Evolutionary conservation across 2,329 filamentous ascomycete genomes (phyloP).

Genomic region (Paraphaeosphaeria minitans): DNA sequence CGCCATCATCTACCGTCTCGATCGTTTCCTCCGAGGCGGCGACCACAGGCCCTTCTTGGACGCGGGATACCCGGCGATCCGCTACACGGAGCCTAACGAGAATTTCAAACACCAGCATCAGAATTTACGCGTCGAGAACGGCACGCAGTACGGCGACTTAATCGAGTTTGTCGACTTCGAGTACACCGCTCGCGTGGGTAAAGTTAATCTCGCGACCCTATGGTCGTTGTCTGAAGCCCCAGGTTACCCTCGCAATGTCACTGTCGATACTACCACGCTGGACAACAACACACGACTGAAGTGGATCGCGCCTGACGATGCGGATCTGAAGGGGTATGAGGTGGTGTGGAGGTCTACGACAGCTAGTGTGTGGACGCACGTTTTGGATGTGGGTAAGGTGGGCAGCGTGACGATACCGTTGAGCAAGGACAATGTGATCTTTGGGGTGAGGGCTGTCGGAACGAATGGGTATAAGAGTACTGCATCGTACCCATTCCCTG

Average conservation of each 20-base stretch:
- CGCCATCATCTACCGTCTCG: constrained; percentile 61
- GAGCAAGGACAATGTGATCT: constrained; percentile 64
- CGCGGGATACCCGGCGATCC: constrained; percentile 60
- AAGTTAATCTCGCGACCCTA: constrained; percentile 60
- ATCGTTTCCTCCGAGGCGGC: constrained; percentile 62
- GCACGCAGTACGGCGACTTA: constrained; percentile 61
- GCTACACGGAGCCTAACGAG: constrained; percentile 64
- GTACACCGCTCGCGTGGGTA: constrained; percentile 59
- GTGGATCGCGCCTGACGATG: constrained; percentile 53
- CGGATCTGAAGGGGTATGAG: constrained; percentile 56
- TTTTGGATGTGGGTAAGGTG: constrained; percentile 56
- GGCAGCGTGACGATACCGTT: constrained; percentile 54
- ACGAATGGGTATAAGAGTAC: constrained; percentile 58
- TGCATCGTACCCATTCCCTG: constrained; percentile 53
- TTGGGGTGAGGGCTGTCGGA: constrained; percentile 60
- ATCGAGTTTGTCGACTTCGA: constrained; percentile 63
- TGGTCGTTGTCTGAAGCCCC: constrained; percentile 61
- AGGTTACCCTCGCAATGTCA: constrained; percentile 56
- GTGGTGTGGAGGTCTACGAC: constrained; percentile 61
- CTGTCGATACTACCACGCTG: constrained; percentile 53
- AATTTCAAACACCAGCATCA: constrained; percentile 65
- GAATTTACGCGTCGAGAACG: constrained; percentile 56
- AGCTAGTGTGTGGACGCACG: constrained; percentile 57
- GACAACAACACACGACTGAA: constrained; percentile 58
- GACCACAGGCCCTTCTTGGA: constrained; percentile 62